phyloP scores from a whole-genome alignment of 2,329 filamentous ascomycete species.

The Chalaropsis ovoidea region DNA sequence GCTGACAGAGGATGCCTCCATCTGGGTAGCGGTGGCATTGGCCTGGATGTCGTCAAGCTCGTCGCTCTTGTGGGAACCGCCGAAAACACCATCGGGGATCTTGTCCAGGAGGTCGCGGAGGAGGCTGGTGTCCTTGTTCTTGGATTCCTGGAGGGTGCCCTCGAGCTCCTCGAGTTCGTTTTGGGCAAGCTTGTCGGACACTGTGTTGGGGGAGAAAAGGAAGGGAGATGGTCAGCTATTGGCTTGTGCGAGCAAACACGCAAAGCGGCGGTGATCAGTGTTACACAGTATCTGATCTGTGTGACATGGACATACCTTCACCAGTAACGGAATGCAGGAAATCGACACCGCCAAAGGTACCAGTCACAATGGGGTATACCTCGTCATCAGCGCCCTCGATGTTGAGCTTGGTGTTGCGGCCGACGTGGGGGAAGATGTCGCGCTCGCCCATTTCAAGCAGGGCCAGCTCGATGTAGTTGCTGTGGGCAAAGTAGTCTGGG shows the following conservation, averaged over 20 bases:
- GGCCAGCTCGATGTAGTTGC: constrained; percentile 82
- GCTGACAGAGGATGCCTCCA: constrained; percentile 62
- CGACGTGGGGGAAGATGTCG: constrained; percentile 79
- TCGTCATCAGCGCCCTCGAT: constrained; percentile 54
- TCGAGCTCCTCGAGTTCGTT: constrained; percentile 85
- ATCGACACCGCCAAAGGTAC: constrained; percentile 89
- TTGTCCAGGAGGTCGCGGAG: constrained; percentile 71
- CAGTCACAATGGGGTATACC: constrained; percentile 77
- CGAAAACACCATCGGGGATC: constrained; percentile 71
- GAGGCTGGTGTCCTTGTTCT: constrained; percentile 57
- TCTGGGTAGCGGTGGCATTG: constrained; percentile 63
- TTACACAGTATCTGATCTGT: not conserved
- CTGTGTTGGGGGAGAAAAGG: constrained; percentile 31
- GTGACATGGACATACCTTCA: constrained; percentile 39
- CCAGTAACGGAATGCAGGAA: constrained; percentile 80
- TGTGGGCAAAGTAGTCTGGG: constrained; percentile 78
- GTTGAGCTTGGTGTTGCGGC: constrained; percentile 58
- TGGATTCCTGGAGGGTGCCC: constrained; percentile 60
- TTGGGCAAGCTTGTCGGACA: constrained; percentile 82
- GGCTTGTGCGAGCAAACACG: not conserved
- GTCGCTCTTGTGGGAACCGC: constrained; percentile 59
- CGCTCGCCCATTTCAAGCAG: constrained; percentile 76
- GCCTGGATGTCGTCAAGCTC: constrained; percentile 71
- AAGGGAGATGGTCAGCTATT: not conserved
- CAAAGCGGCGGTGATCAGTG: not conserved